These are phyloP conservation scores for Taphrina flavorubra DNA, from an alignment of 1,139 yeast genomes.

Conservation along the genomic window DNA sequence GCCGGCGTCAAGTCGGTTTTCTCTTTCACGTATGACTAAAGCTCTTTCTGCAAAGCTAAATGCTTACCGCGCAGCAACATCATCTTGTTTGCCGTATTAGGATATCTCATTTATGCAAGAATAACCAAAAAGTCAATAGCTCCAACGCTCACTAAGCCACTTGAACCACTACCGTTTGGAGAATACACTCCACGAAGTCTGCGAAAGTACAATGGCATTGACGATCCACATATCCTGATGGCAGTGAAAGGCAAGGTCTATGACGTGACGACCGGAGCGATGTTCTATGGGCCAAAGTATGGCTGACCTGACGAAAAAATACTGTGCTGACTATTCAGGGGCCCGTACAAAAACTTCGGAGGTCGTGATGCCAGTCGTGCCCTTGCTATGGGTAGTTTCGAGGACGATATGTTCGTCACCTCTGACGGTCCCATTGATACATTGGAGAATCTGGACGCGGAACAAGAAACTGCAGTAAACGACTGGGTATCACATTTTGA, in stretches of 20 bases:
- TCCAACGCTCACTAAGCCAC: constrained; percentile 14
- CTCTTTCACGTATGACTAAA: constrained; percentile 10
- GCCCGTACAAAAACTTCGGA: constrained; percentile 67
- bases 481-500: constrained; percentile 62
- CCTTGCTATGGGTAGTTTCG: constrained; percentile 87
- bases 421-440: constrained; percentile 68
- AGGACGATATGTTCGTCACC: constrained; percentile 56
- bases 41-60: not conserved
- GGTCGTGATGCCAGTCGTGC: constrained; percentile 98
- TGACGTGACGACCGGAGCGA: constrained; percentile 80
- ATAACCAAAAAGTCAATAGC: constrained; percentile 35
- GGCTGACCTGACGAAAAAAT: not conserved
- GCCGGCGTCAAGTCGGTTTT: constrained; percentile 25
- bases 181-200: constrained; percentile 78
- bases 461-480: constrained; percentile 71
- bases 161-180: constrained; percentile 73
- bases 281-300: constrained; percentile 88
- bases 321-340: not conserved
- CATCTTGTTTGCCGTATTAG: constrained; percentile 16
- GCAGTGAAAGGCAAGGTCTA: constrained; percentile 85
- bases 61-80: constrained; percentile 3
- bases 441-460: constrained; percentile 63
- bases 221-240: constrained; percentile 74
- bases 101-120: constrained; percentile 34
- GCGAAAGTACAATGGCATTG: constrained; percentile 77